Evolutionary conservation across 352 stramenopile genomes (phyloP), one percentile per base, ranked within the genome.

Genomic region (Pythium folliculosum): DNA sequence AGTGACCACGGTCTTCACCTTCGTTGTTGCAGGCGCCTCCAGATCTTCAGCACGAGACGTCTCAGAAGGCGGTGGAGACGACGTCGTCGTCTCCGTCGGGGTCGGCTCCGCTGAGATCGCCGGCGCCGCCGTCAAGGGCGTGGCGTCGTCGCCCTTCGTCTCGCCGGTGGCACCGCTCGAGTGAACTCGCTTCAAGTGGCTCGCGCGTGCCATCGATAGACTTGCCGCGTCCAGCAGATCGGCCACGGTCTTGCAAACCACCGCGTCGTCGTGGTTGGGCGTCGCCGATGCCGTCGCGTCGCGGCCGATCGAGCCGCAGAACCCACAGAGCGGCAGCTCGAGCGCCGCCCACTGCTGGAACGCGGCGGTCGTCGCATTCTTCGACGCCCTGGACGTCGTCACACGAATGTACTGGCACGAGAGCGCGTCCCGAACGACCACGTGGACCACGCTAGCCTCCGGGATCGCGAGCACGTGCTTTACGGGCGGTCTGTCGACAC

Each of bases 401-500:
- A 73, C n/a, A 14, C 61, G 69, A 56, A 60, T 69, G 60, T 72
- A 72, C 32, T 70, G 60, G 37, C 70, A 76, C 7, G 54, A 62
- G 37, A 76, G 37, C 5, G 35, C 54, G 51, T 72, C 64, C 3
- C 70, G 64, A 9, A 76, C 32, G 16, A 76, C 21, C 10, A 76
- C 21, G 56, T 76, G 70, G 30, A 76, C 35, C 23, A 63, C 45
- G 5, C 27, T 25, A 3, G 44, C 12, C 35, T 67, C 65, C 1
- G 65, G 65, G 22, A 71, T 71, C 27, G 52, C 65, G 8, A 72
- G 52, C 17, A 67, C 43, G 21, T 38, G 53, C 23, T 21, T 43
- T 1, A 25, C 25, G 5, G 53, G 4, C 8, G 21, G 23, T 10
- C 12, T 44, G 14, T 7, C 25, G 7, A n/a, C 12, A 3, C 8